Evolutionary conservation across 306 rosid species (phyloP).

Genomic region (Trifolium pratense): DNA sequence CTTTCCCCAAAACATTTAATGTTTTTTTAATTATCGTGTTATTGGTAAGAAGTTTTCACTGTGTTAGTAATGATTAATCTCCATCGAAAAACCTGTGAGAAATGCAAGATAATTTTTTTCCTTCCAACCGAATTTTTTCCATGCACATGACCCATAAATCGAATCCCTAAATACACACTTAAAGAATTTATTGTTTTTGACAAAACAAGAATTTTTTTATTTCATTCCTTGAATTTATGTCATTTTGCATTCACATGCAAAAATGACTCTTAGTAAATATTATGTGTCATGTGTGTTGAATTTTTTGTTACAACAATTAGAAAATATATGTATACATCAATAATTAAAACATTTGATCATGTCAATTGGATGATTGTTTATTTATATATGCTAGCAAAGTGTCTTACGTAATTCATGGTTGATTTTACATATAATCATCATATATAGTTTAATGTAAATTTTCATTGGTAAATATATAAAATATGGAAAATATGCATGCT

Average conservation of each 20-base stretch:
- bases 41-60: no score
- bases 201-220: no score
- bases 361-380: neutral
- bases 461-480: constrained; percentile 34
- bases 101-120: no score
- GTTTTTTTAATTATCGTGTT: no score
- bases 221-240: constrained; percentile 5
- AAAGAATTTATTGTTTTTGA: no score
- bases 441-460: neutral
- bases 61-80: no score
- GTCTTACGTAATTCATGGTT: constrained; percentile 39
- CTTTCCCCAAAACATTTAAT: neutral
- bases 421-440: constrained; percentile 26
- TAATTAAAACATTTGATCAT: constrained; percentile 6
- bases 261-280: constrained; percentile 23
- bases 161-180: no score
- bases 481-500: constrained; percentile 37
- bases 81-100: no score
- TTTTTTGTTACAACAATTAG: constrained; percentile 29
- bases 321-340: constrained; percentile 7
- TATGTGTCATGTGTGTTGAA: constrained; percentile 14
- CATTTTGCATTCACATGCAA: constrained; percentile 27
- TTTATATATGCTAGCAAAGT: constrained; percentile 39
- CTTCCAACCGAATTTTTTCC: no score
- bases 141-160: no score